Base-by-base conservation (phyloP, 2,329 filamentous ascomycete genomes). In the Colletotrichum tabaci region DNA sequence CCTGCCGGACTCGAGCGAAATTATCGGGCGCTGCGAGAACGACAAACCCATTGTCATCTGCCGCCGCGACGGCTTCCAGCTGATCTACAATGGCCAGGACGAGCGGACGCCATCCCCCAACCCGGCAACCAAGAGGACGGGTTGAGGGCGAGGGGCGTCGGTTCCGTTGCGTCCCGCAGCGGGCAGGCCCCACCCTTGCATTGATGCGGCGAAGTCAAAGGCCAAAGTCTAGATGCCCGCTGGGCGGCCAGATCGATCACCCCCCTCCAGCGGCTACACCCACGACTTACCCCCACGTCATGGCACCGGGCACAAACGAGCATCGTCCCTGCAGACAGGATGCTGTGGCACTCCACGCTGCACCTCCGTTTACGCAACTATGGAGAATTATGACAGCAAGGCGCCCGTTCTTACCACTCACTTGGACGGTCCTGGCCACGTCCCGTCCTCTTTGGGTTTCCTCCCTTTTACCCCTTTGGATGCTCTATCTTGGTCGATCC, bases 11-110 rank as follows among this genome's bases (percentile, higher is more conserved):
- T 77, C 80, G 21, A 79, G 80, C 18, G 76, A 81, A 49, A 72
- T 86, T 1, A 67, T 86, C 4, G 83, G 84, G 9, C 78, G 79
- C 49, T 79, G 77, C 12, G 76, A 77, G 0, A 73, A 80, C 47
- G 79, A 80, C 26, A 75, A 78, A 15, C 82, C 84, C 4, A 80
- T 85, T 18, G 79, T 85, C 13, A 77, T 82, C 6, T 85, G 83
- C 70, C 77, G 78, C 12, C 80, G 80, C 42, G 79, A 82, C 30
- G 74, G 75, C 4, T 73, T 84, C 42, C 78, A 78, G 4, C 80
- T 83, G 53, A 71, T 82, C 40, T 76, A 73, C 73, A 71, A 71
- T 30, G 67, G 67, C 44, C 60, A 47, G 46, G 68, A 71, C 46
- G 57, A 61, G 35, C 52, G 65, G 16, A 42, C 68, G 53, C 68